Conservation (phyloP, 2,329 filamentous ascomycete genomes). For the Monilinia polystroma region DNA sequence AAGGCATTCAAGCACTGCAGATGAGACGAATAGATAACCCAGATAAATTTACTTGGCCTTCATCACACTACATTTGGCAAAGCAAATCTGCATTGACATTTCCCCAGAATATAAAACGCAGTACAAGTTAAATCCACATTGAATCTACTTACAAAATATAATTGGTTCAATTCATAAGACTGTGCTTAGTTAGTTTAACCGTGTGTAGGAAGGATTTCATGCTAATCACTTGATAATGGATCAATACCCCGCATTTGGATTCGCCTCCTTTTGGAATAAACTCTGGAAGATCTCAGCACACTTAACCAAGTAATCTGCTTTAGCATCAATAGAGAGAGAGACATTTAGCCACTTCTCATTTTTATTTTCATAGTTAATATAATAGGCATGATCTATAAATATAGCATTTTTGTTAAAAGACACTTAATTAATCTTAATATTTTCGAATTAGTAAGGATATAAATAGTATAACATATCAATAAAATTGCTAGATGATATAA, state of each 20-base stretch:
- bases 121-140: neutral
- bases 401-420: no score
- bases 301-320: no score
- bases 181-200: neutral
- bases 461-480: no score
- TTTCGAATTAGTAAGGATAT: no score
- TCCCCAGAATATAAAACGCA: conserved; percentile 2
- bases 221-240: neutral
- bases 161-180: neutral
- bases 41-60: conserved; percentile 10
- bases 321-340: no score
- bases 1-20: neutral
- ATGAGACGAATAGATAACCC: conserved; percentile 1
- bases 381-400: no score
- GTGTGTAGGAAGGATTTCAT: neutral
- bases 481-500: no score
- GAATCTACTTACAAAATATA: neutral
- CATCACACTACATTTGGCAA: conserved; percentile 6
- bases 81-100: neutral
- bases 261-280: neutral
- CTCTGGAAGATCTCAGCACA: neutral
- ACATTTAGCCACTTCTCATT: no score
- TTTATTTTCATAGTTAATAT: no score
- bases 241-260: neutral
- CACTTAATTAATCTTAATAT: no score